phyloP scores from a whole-genome alignment of 2,329 filamentous ascomycete species.

The Zymoseptoria crescenta region DNA sequence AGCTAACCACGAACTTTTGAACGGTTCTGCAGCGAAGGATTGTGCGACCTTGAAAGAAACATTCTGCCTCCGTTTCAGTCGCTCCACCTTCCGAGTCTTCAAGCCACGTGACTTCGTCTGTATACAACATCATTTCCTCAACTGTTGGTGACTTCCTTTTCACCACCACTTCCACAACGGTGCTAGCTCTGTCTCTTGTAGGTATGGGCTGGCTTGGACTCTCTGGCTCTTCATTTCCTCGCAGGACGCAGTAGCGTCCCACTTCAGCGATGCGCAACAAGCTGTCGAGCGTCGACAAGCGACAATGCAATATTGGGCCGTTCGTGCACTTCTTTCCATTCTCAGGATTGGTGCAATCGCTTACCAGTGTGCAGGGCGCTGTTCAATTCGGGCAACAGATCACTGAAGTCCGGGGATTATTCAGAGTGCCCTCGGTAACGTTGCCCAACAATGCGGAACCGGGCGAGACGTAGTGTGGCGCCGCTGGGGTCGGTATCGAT shows the following conservation, averaged over 20 bases:
- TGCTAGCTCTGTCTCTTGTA: too few relatives aligned
- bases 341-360: neutral
- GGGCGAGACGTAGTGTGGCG: conserved; percentile 38
- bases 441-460: conserved; percentile 32
- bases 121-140: too few relatives aligned
- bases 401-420: conserved; percentile 46
- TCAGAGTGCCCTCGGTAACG: conserved; percentile 47
- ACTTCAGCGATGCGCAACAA: neutral
- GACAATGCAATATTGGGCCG: neutral
- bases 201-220: too few relatives aligned
- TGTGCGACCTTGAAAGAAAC: too few relatives aligned
- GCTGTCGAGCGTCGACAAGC: neutral
- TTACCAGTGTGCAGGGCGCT: conserved; percentile 35
- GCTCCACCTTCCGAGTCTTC: too few relatives aligned
- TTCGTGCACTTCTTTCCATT: neutral
- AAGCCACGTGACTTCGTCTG: too few relatives aligned
- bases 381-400: conserved; percentile 47
- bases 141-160: too few relatives aligned
- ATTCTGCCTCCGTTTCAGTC: too few relatives aligned
- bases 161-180: too few relatives aligned
- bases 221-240: neutral
- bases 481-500: conserved; percentile 56
- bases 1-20: too few relatives aligned
- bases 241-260: too few relatives aligned
- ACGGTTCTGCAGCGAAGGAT: too few relatives aligned